Conservation (phyloP, 1,284 basidiomycete genomes). For the Xerocomus nothofagi region DNA sequence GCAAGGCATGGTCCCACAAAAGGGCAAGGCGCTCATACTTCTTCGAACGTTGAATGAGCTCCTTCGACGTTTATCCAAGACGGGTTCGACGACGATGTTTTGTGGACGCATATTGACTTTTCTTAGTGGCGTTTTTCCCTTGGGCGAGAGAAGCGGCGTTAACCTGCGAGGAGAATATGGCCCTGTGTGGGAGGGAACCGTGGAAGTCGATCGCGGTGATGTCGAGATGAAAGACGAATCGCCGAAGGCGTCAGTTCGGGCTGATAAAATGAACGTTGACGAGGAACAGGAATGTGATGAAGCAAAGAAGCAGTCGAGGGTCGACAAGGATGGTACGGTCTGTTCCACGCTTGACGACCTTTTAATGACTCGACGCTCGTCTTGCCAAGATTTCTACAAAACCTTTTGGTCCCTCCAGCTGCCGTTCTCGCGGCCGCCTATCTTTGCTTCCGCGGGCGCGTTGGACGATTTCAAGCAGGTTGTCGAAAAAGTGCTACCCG, state of each 20-base stretch:
- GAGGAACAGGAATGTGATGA: conserved; percentile 44
- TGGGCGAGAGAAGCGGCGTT: conserved; percentile 88
- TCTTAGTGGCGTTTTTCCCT: conserved; percentile 80
- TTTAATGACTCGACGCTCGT: conserved; percentile 3
- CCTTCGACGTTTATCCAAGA: conserved; percentile 80
- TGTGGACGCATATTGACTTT: conserved; percentile 88
- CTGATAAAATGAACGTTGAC: conserved; percentile 41
- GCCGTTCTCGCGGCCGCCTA: conserved; percentile 69
- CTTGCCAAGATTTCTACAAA: conserved; percentile 68
- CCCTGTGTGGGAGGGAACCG: conserved; percentile 73
- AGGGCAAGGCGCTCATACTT: conserved; percentile 83
- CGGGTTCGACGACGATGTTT: conserved; percentile 79
- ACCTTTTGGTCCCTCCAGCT: conserved; percentile 85
- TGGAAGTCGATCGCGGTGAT: conserved; percentile 34
- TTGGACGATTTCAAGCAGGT: conserved; percentile 67
- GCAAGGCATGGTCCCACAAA: conserved; percentile 74
- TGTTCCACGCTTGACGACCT: not conserved
- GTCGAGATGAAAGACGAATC: conserved; percentile 31
- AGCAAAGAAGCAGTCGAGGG: conserved; percentile 37
- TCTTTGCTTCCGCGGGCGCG: conserved; percentile 55
- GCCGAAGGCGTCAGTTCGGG: conserved; percentile 21
- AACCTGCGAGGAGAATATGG: conserved; percentile 86
- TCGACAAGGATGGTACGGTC: conserved; percentile 63
- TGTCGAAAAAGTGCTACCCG: conserved; percentile 69
- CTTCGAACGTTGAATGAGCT: conserved; percentile 86